Conservation (phyloP, 1,284 basidiomycete genomes). For the Athelia sp. region DNA sequence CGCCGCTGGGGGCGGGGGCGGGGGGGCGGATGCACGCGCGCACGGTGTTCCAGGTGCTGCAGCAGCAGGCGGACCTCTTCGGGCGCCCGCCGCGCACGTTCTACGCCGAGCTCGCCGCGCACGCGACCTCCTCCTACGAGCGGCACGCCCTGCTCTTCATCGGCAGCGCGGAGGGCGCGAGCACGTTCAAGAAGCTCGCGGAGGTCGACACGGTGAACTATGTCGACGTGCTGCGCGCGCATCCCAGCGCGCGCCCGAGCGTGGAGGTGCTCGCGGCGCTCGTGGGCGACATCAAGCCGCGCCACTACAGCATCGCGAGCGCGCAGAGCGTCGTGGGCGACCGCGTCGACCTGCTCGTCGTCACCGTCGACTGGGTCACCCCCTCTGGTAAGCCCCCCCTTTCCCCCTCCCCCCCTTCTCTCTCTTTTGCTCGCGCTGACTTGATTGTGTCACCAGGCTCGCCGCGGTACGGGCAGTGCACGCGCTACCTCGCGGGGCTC, state of each 20-base stretch:
- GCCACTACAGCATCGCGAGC: slow-evolving; percentile 98
- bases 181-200: slow-evolving; percentile 92
- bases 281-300: slow-evolving; percentile 91
- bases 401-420: slow-evolving; percentile 16
- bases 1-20: slow-evolving; percentile 60
- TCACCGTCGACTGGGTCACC: slow-evolving; percentile 93
- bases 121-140: slow-evolving; percentile 73
- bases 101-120: slow-evolving; percentile 82
- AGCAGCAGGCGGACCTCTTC: slow-evolving; percentile 96
- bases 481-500: slow-evolving; percentile 86
- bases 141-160: slow-evolving; percentile 88
- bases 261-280: slow-evolving; percentile 85
- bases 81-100: slow-evolving; percentile 96
- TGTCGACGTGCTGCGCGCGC: slow-evolving; percentile 81
- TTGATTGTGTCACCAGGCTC: slow-evolving; percentile 43
- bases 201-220: slow-evolving; percentile 97
- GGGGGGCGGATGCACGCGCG: slow-evolving; percentile 75
- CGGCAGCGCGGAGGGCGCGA: slow-evolving; percentile 84
- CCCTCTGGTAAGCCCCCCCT: slow-evolving; percentile 61
- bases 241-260: slow-evolving; percentile 75
- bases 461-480: slow-evolving; percentile 91
- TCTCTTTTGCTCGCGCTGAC: slow-evolving; percentile 2
- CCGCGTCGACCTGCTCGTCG: slow-evolving; percentile 90
- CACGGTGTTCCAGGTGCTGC: slow-evolving; percentile 92
- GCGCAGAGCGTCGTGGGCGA: slow-evolving; percentile 93